Evolutionary conservation across 169 alveolate genomes (phyloP).

Genomic region (Eimeria sp.): DNA sequence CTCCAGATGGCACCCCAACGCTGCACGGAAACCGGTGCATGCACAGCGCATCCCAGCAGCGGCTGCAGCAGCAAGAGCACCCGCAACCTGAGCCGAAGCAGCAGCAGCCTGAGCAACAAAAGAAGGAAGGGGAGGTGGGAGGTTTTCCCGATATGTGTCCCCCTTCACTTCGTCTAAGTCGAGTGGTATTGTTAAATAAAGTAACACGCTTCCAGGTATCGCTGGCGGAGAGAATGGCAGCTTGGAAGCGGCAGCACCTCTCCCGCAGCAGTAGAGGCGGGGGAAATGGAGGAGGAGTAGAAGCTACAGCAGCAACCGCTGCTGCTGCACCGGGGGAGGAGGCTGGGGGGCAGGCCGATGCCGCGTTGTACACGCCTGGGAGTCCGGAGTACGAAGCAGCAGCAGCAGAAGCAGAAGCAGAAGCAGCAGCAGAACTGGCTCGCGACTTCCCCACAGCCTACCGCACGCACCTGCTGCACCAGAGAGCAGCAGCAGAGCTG

Average conservation of each 20-base stretch:
- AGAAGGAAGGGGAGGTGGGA: not conserved
- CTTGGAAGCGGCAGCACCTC: conserved; percentile 20
- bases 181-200: conserved; percentile 59
- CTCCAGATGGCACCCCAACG: not conserved
- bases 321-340: not conserved
- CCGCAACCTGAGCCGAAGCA: not conserved
- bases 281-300: not conserved
- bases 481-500: conserved; percentile 45
- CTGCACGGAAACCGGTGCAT: not conserved
- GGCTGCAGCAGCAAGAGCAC: not conserved
- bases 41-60: not conserved
- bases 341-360: not conserved
- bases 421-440: not conserved
- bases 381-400: not conserved
- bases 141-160: not conserved
- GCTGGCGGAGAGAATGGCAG: conserved; percentile 11
- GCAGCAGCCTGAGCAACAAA: not conserved
- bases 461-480: conserved; percentile 66
- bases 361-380: not conserved
- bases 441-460: conserved; percentile 68
- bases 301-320: not conserved
- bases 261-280: conserved; percentile 25
- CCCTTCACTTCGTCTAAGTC: conserved; percentile 41
- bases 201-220: conserved; percentile 64
- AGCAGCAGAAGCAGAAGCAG: not conserved